Conservation (phyloP, 2,329 filamentous ascomycete genomes). For the Paecilomyces formosus region DNA sequence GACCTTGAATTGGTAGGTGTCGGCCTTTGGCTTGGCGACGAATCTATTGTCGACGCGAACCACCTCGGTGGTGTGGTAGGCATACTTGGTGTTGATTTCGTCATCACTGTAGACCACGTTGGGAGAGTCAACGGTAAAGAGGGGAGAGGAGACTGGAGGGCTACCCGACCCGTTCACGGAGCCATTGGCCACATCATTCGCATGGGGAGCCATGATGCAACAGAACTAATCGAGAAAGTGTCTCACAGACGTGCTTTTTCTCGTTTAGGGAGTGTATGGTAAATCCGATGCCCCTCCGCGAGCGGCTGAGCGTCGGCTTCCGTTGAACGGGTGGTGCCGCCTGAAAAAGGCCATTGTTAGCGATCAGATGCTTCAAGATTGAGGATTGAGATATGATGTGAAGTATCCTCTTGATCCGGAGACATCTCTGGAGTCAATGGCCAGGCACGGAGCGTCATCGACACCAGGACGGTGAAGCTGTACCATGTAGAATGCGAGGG, state of each 20-base stretch:
- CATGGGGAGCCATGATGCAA: conserved; percentile 83
- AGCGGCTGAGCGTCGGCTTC: conserved; percentile 78
- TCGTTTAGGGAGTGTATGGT: conserved; percentile 40
- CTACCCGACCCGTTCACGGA: conserved; percentile 46
- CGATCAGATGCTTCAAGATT: background rate
- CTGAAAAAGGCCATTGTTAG: conserved; percentile 40
- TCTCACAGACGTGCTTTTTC: conserved; percentile 2
- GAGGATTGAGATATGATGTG: background rate
- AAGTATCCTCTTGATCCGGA: background rate
- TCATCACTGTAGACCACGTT: conserved; percentile 85
- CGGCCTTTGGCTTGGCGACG: conserved; percentile 79
- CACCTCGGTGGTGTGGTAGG: conserved; percentile 88
- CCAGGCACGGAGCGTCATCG: conserved; percentile 4
- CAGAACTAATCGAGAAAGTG: conserved; percentile 10
- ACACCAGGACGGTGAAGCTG: background rate
- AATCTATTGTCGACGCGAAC: conserved; percentile 63
- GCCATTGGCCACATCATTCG: conserved; percentile 50
- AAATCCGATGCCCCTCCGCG: conserved; percentile 69
- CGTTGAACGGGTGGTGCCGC: conserved; percentile 91
- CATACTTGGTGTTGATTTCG: conserved; percentile 89
- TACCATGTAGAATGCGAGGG: background rate
- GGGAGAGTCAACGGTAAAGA: conserved; percentile 84
- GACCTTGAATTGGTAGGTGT: conserved; percentile 94
- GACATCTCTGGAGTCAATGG: background rate
- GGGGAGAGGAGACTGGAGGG: conserved; percentile 37